A percentile compares a stretch with the other conserved stretches of the same genome.
Conservation (phyloP, 345 rosid species). For the Arabidopsis thaliana region DNA sequence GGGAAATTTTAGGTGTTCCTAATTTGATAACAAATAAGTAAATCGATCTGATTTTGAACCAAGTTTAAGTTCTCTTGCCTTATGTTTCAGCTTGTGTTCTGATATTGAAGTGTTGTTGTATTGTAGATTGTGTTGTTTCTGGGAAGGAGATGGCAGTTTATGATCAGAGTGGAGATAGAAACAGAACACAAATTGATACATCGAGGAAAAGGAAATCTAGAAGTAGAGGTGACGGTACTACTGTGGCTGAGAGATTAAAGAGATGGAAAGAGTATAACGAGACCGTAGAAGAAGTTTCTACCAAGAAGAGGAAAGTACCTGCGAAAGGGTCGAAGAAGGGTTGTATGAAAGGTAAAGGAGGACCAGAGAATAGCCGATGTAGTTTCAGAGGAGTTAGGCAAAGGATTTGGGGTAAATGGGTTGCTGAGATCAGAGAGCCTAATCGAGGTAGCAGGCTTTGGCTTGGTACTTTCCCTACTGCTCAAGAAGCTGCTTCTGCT, state of each 20-base stretch:
- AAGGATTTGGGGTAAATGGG: constrained; percentile 95
- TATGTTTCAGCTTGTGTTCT: background rate
- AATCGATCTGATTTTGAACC: background rate
- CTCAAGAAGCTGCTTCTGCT: constrained; percentile 73
- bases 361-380: constrained; percentile 68
- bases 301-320: constrained; percentile 53
- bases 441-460: constrained; percentile 69
- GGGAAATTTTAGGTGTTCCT: background rate
- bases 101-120: background rate
- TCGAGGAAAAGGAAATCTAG: constrained; percentile 62
- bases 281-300: constrained; percentile 27
- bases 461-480: constrained; percentile 89
- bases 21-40: background rate
- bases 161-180: constrained; percentile 25
- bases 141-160: constrained; percentile 46
- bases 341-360: constrained; percentile 96
- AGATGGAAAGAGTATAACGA: constrained; percentile 68
- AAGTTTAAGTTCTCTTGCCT: background rate
- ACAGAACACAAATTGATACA: constrained; percentile 27
- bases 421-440: constrained; percentile 87
- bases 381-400: constrained; percentile 84
- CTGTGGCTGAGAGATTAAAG: constrained; percentile 58
- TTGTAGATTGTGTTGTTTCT: constrained; percentile 21
- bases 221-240: constrained; percentile 50
- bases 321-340: constrained; percentile 83